phyloP scores from a whole-genome alignment of 352 stramenopile genomes.

The Phytophthora citricola region DNA sequence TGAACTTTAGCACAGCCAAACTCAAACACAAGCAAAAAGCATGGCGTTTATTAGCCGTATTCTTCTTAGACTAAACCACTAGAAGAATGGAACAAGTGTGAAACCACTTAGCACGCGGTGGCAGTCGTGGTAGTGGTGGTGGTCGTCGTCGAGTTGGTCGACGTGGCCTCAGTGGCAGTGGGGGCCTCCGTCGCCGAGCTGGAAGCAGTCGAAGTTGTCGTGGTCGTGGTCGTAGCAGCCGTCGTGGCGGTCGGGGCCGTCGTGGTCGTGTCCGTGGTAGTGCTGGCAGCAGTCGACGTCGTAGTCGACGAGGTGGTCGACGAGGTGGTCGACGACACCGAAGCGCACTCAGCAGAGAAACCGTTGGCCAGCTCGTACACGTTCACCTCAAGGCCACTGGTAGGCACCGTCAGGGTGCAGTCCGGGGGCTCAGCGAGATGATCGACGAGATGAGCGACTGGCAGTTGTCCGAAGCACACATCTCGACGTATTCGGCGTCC shows the following conservation, averaged over 20 bases:
- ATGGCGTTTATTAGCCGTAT: background rate
- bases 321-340: constrained; percentile 17
- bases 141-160: constrained; percentile 7
- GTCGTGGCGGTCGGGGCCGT: constrained; percentile 9
- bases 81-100: background rate
- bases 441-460: constrained; percentile 32
- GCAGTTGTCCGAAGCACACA: constrained; percentile 39
- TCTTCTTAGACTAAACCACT: background rate
- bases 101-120: constrained; percentile 5
- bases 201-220: constrained; percentile 6
- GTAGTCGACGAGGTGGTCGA: constrained; percentile 14
- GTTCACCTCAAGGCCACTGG: constrained; percentile 32
- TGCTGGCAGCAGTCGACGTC: constrained; percentile 4
- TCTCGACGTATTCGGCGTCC: constrained; percentile 30
- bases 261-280: background rate
- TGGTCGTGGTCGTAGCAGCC: constrained; percentile 13
- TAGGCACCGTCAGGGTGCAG: constrained; percentile 35
- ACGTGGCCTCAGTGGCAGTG: background rate
- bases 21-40: background rate
- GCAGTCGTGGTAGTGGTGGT: constrained; percentile 14
- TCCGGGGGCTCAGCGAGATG: constrained; percentile 31
- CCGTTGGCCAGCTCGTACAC: constrained; percentile 25
- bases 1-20: too few species aligned
- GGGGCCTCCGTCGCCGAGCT: constrained; percentile 8
- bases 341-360: constrained; percentile 13